Percentiles rank a stretch among this genome's conserved stretches.
Evolutionary conservation across 2,329 filamentous ascomycete genomes (phyloP).

Genomic region (Alternaria metachromatica): DNA sequence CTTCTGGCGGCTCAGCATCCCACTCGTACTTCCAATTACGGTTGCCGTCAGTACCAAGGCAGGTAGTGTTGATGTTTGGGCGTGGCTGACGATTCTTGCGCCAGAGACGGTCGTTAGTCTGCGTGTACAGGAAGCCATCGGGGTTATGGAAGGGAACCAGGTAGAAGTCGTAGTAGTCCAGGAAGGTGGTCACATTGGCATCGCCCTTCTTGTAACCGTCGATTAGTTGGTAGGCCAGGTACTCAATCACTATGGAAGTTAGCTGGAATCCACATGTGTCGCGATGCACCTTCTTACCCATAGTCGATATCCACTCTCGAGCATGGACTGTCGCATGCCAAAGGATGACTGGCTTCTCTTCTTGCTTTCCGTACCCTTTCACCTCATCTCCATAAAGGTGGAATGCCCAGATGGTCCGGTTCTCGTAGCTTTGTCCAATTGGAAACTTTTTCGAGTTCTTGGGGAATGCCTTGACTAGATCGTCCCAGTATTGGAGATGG

Average conservation of each 20-base stretch:
- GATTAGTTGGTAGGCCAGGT: conserved; percentile 39
- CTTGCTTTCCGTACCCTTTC: conserved; percentile 12
- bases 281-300: conserved; percentile 20
- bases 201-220: conserved; percentile 36
- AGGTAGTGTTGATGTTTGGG: conserved; percentile 34
- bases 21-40: conserved; percentile 46
- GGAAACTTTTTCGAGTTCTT: conserved; percentile 36
- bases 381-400: conserved; percentile 35
- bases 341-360: conserved; percentile 40
- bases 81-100: conserved; percentile 45
- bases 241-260: conserved; percentile 32
- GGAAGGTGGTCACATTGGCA: conserved; percentile 34
- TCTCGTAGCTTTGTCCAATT: conserved; percentile 39
- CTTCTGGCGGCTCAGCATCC: conserved; percentile 35
- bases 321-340: conserved; percentile 46
- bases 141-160: conserved; percentile 44
- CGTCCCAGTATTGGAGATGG: conserved; percentile 39
- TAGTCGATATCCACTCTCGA: conserved; percentile 29
- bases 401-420: conserved; percentile 38
- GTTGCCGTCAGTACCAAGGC: conserved; percentile 44
- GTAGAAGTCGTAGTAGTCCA: conserved; percentile 43
- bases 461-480: conserved; percentile 35
- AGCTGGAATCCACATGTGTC: background rate
- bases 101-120: conserved; percentile 46
- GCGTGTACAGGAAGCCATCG: conserved; percentile 43